phyloP scores from a whole-genome alignment of 768 basidiomycete species.

The Agaricus sinodeliciosus region DNA sequence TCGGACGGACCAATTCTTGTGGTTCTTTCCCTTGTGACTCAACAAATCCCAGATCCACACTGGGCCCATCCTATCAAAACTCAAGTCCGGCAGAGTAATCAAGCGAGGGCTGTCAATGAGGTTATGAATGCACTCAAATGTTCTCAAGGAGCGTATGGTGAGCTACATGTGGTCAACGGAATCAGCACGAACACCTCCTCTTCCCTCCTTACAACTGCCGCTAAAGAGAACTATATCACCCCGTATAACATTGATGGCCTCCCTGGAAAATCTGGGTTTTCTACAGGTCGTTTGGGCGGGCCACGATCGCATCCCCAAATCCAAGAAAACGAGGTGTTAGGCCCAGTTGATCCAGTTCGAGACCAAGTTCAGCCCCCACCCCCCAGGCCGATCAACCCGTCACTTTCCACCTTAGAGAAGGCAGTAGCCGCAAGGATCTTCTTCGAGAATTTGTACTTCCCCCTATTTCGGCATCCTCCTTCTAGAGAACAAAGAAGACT shows the following conservation, averaged over 20 bases:
- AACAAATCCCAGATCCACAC: conserved; percentile 56
- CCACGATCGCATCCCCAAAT: conserved; percentile 63
- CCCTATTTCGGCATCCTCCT: conserved; percentile 75
- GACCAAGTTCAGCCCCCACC: conserved; percentile 24
- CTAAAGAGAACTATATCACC: conserved; percentile 55
- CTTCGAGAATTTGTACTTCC: conserved; percentile 90
- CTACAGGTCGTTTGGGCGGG: conserved; percentile 55
- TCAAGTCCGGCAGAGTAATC: conserved; percentile 57
- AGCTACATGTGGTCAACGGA: conserved; percentile 76
- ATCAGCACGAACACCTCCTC: conserved; percentile 65
- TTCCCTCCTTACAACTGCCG: conserved; percentile 67
- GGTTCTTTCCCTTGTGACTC: conserved; percentile 14
- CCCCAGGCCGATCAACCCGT: conserved; percentile 67
- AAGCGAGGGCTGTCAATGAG: conserved; percentile 70
- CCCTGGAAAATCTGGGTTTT: conserved; percentile 49
- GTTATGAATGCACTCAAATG: conserved; percentile 67
- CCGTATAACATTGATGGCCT: conserved; percentile 41
- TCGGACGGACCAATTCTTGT: conserved; percentile 27
- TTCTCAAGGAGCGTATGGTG: conserved; percentile 36
- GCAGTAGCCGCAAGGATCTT: conserved; percentile 89
- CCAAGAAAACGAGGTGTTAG: conserved; percentile 50
- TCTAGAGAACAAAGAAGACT: conserved; percentile 80
- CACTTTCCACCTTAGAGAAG: conserved; percentile 87
- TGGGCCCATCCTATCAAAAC: conserved; percentile 90
- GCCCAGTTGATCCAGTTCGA: conserved; percentile 22